Evolutionary conservation across 2,329 filamentous ascomycete species (phyloP).

Genomic region (Aspergillus sp.): DNA sequence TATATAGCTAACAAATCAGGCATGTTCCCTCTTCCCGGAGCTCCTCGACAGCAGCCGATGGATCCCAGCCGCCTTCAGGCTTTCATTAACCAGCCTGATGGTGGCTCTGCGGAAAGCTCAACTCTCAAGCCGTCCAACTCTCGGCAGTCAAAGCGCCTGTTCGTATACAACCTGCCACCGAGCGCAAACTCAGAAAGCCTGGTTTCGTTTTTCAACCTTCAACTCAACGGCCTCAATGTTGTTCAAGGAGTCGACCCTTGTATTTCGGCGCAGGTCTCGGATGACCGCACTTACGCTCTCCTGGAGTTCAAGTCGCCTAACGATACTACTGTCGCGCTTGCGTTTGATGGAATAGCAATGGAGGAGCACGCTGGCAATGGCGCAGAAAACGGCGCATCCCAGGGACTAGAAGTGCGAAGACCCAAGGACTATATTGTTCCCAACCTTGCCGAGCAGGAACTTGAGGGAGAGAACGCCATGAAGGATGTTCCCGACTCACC

Average conservation of each 20-base stretch:
- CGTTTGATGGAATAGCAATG: conserved; percentile 87
- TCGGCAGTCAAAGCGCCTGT: conserved; percentile 87
- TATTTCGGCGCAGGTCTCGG: conserved; percentile 75
- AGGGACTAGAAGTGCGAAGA: conserved; percentile 70
- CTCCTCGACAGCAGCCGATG: conserved; percentile 91
- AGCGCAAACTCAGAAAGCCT: conserved; percentile 73
- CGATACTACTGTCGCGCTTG: conserved; percentile 88
- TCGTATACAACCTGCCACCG: conserved; percentile 78
- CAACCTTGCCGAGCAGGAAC: conserved; percentile 69
- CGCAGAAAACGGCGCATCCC: conserved; percentile 53
- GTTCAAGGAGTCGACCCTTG: conserved; percentile 82
- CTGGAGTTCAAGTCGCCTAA: conserved; percentile 85
- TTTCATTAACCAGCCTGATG: conserved; percentile 87
- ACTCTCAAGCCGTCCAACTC: conserved; percentile 90
- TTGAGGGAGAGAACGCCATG: conserved; percentile 74
- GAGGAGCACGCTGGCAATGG: conserved; percentile 62
- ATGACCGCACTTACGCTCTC: conserved; percentile 77
- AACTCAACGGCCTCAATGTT: conserved; percentile 95
- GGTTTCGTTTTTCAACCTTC: conserved; percentile 87
- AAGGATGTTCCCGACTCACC: conserved; percentile 84
- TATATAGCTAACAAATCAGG: conserved; percentile 42
- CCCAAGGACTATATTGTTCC: conserved; percentile 98
- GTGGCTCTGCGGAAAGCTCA: conserved; percentile 67
- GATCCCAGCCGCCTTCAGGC: conserved; percentile 91
- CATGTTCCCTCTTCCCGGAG: conserved; percentile 97